Percentiles rank a stretch among this genome's conserved stretches.
phyloP scores from a whole-genome alignment of 179 eudicot genomes.

The Vitellaria paradoxa region DNA sequence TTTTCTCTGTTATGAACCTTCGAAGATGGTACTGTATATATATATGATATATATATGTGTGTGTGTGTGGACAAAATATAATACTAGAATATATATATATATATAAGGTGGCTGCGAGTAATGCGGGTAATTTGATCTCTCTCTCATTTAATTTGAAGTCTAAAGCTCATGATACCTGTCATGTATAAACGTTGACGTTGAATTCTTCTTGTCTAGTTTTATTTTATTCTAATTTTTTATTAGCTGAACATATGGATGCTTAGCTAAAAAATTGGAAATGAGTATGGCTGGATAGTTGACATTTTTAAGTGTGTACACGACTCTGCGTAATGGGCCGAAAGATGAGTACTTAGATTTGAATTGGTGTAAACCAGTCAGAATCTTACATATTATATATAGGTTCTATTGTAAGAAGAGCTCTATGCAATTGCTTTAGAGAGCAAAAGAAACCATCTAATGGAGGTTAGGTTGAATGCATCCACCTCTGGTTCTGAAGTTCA shows the following conservation, averaged over 20 bases:
- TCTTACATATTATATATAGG: constrained; percentile 2
- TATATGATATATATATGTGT: no score
- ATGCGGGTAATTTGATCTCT: constrained; percentile 8
- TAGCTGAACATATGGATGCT: neutral
- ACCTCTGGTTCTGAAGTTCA: constrained; percentile 9
- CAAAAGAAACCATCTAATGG: neutral
- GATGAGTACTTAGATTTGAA: constrained; percentile 12
- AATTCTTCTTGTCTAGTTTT: constrained; percentile 11
- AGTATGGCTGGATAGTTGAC: constrained; percentile 19
- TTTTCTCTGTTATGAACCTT: constrained; percentile 16
- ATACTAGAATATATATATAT: neutral
- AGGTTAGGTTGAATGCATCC: constrained; percentile 11
- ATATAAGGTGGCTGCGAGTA: neutral
- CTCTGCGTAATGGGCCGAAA: constrained; percentile 13
- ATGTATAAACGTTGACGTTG: constrained; percentile 21
- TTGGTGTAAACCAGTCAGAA: constrained; percentile 3
- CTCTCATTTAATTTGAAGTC: constrained; percentile 6
- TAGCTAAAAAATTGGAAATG: neutral
- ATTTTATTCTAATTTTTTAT: neutral
- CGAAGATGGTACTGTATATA: neutral
- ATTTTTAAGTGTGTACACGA: constrained; percentile 9
- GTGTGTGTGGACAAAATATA: no score
- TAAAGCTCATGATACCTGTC: constrained; percentile 15
- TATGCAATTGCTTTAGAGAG: neutral
- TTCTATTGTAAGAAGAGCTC: neutral